Evolutionary conservation across 1,284 basidiomycete genomes (phyloP).

Genomic region (Cutaneotrichosporon sp.): DNA sequence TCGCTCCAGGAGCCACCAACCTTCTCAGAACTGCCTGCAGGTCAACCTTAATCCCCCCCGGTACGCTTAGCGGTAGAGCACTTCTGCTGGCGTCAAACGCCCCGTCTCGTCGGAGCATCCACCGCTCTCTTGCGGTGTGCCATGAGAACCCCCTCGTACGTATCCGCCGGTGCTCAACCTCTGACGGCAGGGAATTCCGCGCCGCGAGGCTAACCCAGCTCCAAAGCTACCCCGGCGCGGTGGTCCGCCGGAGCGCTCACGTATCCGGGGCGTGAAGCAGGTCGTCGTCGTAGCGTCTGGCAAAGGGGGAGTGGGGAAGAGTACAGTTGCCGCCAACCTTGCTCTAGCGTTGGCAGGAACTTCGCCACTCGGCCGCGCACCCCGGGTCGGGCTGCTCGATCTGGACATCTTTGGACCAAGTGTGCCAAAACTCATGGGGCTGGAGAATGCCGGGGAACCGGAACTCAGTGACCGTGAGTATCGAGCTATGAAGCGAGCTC

Average conservation of each 20-base stretch:
- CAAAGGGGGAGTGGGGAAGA: slow-evolving; percentile 97
- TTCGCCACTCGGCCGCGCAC: slow-evolving; percentile 45
- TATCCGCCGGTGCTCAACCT: no score
- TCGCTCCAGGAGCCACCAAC: no score
- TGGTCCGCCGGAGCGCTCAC: slow-evolving; percentile 50
- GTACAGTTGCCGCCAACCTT: slow-evolving; percentile 85
- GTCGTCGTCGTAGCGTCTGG: slow-evolving; percentile 87
- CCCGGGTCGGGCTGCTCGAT: slow-evolving; percentile 79
- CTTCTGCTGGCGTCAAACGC: no score
- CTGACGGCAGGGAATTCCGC: slow-evolving; percentile 41
- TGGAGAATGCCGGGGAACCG: slow-evolving; percentile 75
- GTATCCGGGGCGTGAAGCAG: slow-evolving; percentile 53
- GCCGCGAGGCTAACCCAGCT: slow-evolving; percentile 40
- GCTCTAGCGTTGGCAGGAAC: slow-evolving; percentile 53
- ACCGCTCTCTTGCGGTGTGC: not conserved
- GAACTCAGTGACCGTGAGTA: slow-evolving; percentile 63
- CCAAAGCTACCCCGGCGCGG: slow-evolving; percentile 47
- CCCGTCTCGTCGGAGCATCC: not conserved
- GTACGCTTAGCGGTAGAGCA: no score
- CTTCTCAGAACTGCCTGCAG: no score
- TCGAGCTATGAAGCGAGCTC: no score
- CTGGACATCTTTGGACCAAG: slow-evolving; percentile 96
- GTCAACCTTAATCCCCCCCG: no score
- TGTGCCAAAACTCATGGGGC: slow-evolving; percentile 89
- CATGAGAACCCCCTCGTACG: slow-evolving; percentile 43